Evolutionary conservation across 2,329 filamentous ascomycete species (phyloP), one percentile per base, ranked within the genome.

Genomic region (Fusarium proliferatum): DNA sequence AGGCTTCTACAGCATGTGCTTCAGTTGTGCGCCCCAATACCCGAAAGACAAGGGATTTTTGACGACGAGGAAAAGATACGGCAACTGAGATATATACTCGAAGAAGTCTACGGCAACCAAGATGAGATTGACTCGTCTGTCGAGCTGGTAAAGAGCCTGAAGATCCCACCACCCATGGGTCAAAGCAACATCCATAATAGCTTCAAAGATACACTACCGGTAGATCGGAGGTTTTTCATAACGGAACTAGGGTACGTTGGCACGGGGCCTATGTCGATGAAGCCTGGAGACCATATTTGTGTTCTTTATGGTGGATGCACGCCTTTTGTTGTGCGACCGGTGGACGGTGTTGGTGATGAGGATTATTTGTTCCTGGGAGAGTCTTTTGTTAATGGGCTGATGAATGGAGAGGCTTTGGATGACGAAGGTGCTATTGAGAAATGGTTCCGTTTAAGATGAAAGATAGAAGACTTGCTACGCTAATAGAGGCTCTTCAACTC

Each of bases 181-280:
- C 8, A 3, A 46, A 2, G 2, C 6, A 2, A 21, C 10, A 5
- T 7, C 9, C 1, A 0, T 2, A 16, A 21, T 1, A 6, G 1
- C 4, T 53, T 53, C 34, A 30, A 17, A 16, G 3, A 23, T 23
- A 23, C 23, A 23, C 23, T 23, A 23, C 23, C 23, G 23, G 23
- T 23, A 23, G 23, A 53, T 5, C 13, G 13, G 2, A 9, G 3
- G 4, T 39, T 39, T 11, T 53, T 9, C 19, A 34, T 56, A n/a
- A 21, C n/a, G 0, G 17, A 57, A 15, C 2, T 0, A 11, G 53
- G 39, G 9, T 9, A 2, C 15, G 9, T 21, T 2, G 53, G 28
- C 0, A 6, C 13, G 3, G 53, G 28, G 0, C n/a, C n/a, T 1
- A 2, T 26, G 2, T 21, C n/a, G 0, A 57, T 16, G 28, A 12